Conservation (phyloP, 192 early-diverging fungal genomes). For the Obelidium mucronatum region DNA sequence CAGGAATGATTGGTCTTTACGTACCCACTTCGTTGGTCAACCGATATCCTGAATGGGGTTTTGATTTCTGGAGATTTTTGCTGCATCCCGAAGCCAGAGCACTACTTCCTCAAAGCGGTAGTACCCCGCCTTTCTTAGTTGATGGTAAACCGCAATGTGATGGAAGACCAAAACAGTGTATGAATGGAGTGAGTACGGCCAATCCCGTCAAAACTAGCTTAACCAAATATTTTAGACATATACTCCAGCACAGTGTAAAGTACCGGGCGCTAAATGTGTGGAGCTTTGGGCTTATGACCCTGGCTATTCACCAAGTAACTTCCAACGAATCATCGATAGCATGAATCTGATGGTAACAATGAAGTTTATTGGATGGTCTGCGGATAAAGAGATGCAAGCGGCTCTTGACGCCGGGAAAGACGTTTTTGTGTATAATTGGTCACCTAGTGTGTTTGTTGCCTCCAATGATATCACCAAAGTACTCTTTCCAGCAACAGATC, state of each 20-base stretch:
- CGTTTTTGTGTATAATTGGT: slow-evolving; percentile 37
- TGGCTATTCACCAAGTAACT: slow-evolving; percentile 5
- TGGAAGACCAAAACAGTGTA: neutral
- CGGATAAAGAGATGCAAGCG: neutral
- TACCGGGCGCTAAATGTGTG: slow-evolving; percentile 11
- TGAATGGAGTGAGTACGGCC: neutral
- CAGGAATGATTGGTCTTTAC: slow-evolving; percentile 32
- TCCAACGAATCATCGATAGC: slow-evolving; percentile 25
- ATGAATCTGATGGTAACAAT: slow-evolving; percentile 14
- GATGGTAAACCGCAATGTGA: slow-evolving; percentile 20
- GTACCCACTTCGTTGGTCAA: slow-evolving; percentile 21
- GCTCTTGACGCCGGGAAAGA: slow-evolving; percentile 21
- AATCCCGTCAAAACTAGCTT: neutral
- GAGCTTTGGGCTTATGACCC: slow-evolving; percentile 17
- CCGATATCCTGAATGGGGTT: slow-evolving; percentile 16
- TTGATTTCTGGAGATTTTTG: slow-evolving; percentile 40
- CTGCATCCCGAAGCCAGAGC: slow-evolving; percentile 12
- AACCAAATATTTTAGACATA: neutral
- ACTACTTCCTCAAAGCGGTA: slow-evolving; percentile 13
- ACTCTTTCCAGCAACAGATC: slow-evolving; percentile 27
- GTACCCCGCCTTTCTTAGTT: neutral
- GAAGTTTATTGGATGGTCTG: slow-evolving; percentile 12
- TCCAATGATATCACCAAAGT: slow-evolving; percentile 22
- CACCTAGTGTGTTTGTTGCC: slow-evolving; percentile 26
- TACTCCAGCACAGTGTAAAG: slow-evolving; percentile 10